Conservation (phyloP, 2,329 filamentous ascomycete species). For the Aspergillus proliferans region DNA sequence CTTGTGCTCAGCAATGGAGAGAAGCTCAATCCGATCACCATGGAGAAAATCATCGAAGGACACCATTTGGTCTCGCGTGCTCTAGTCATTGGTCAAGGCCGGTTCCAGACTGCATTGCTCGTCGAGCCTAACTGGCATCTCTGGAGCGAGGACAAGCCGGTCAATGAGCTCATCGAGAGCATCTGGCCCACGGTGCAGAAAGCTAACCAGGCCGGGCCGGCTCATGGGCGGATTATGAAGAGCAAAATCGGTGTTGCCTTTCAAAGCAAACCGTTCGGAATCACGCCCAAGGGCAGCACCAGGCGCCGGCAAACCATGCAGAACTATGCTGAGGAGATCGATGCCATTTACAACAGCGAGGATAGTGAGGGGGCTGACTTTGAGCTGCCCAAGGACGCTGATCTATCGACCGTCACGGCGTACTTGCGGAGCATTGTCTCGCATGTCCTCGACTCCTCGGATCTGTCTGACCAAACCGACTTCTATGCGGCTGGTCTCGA, state of each 20-base stretch:
- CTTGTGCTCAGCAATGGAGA: constrained; percentile 42
- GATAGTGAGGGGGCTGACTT: neutral
- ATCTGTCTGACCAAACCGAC: constrained; percentile 9
- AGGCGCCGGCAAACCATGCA: constrained; percentile 37
- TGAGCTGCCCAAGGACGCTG: neutral
- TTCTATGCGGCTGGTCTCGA: constrained; percentile 16
- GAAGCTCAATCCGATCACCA: constrained; percentile 40
- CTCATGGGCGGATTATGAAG: constrained; percentile 40
- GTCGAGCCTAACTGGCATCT: constrained; percentile 27
- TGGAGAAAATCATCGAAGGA: constrained; percentile 33
- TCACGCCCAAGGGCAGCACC: constrained; percentile 43
- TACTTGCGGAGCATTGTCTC: neutral
- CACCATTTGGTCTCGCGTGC: constrained; percentile 29
- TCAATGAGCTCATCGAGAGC: constrained; percentile 30
- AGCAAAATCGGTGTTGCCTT: constrained; percentile 39
- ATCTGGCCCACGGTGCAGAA: constrained; percentile 42
- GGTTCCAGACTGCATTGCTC: constrained; percentile 33
- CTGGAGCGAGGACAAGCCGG: constrained; percentile 5
- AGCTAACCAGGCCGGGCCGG: constrained; percentile 37
- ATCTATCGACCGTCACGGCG: neutral
- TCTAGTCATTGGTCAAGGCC: constrained; percentile 31
- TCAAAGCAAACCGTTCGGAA: constrained; percentile 39
- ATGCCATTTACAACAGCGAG: constrained; percentile 35
- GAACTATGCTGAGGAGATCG: constrained; percentile 43
- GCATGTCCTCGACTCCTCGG: neutral